Conservation (phyloP, 176 grass and related monocot genomes). For the Poa pratensis region DNA sequence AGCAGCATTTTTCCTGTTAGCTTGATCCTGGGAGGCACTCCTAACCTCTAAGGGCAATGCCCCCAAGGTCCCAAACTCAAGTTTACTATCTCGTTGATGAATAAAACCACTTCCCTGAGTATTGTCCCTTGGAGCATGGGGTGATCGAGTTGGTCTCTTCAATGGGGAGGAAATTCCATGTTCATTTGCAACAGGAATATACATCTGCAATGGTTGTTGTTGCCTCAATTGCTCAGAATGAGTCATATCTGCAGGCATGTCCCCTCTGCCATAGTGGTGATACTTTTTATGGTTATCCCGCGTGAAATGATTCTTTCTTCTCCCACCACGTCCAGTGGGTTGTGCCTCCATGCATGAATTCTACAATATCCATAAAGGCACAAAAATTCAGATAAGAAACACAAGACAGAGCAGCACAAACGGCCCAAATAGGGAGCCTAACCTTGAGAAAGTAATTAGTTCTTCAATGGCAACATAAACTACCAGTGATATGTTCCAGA, state of each 20-base stretch:
- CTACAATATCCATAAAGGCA: conserved; percentile 52
- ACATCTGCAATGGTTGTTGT: conserved; percentile 38
- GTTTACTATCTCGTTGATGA: conserved; percentile 35
- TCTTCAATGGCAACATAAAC: conserved; percentile 25
- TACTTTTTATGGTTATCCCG: conserved; percentile 50
- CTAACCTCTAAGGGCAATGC: conserved; percentile 14
- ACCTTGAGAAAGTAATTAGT: conserved; percentile 6
- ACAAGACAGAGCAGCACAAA: neutral
- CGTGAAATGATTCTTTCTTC: conserved; percentile 50
- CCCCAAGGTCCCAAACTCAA: conserved; percentile 30
- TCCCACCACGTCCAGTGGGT: conserved; percentile 43
- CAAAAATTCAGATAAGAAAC: conserved; percentile 31
- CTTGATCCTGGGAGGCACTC: conserved; percentile 2
- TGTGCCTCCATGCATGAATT: conserved; percentile 55
- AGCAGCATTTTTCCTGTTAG: conserved; percentile 37
- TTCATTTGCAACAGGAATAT: conserved; percentile 44
- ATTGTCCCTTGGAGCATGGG: conserved; percentile 32
- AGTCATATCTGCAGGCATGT: conserved; percentile 42
- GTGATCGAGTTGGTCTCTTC: conserved; percentile 33
- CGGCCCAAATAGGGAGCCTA: neutral
- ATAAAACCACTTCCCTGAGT: conserved; percentile 48
- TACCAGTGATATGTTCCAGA: conserved; percentile 15
- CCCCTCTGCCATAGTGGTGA: conserved; percentile 30
- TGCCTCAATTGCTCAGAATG: conserved; percentile 48
- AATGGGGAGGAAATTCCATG: conserved; percentile 40